A percentile compares a stretch with the other conserved stretches of the same genome.
Conservation (phyloP, 495 filamentous ascomycete genomes). For the Parathielavia appendiculata region DNA sequence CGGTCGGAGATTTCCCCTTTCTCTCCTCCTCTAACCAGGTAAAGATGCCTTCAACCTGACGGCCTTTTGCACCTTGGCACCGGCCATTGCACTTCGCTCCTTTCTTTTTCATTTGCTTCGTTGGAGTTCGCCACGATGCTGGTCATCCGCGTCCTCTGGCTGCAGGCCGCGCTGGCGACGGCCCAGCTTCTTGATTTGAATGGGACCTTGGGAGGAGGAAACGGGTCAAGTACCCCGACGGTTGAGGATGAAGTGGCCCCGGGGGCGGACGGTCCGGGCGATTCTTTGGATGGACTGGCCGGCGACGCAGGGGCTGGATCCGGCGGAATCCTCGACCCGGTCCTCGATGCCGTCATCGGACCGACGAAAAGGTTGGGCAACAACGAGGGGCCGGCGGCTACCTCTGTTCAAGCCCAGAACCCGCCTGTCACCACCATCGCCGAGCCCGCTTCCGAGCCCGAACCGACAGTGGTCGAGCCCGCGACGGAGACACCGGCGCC, state of each 20-base stretch:
- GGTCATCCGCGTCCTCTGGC: conserved; percentile 30
- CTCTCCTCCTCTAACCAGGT: neutral
- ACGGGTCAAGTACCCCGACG: neutral
- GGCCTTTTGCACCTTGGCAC: conserved; percentile 9
- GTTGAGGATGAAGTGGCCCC: neutral
- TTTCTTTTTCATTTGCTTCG: conserved; percentile 14
- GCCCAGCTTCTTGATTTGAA: conserved; percentile 22
- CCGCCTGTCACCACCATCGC: neutral
- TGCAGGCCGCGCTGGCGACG: conserved; percentile 26
- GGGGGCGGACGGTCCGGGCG: neutral
- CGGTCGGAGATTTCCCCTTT: neutral
- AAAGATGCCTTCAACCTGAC: conserved; percentile 6
- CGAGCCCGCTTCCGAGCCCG: conserved; percentile 7
- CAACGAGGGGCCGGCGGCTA: neutral
- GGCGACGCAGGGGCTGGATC: neutral
- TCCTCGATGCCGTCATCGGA: conserved; percentile 9
- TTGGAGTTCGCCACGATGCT: conserved; percentile 24
- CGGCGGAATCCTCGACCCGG: neutral
- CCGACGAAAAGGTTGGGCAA: conserved; percentile 3
- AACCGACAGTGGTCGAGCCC: conserved; percentile 6
- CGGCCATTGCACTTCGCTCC: conserved; percentile 10
- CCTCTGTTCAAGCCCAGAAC: neutral
- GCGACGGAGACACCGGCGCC: conserved; percentile 12
- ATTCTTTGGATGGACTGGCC: neutral
- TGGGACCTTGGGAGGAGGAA: conserved; percentile 15